Percentiles rank a stretch among this genome's conserved stretches.
Evolutionary conservation across 148 eudicot genomes (phyloP).

Genomic region (Limonium bicolor): DNA sequence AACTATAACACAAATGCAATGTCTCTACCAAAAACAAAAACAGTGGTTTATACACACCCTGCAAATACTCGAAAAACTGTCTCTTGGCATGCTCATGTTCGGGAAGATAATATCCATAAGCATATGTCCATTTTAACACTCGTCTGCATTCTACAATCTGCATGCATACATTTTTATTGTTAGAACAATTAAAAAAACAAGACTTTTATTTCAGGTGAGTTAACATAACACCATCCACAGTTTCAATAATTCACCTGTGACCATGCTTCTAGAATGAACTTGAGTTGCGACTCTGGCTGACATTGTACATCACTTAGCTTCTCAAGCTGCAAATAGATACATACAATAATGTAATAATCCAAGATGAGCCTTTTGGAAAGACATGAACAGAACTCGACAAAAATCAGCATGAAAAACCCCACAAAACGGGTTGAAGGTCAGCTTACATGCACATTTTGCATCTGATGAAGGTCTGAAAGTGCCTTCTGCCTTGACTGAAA

Average conservation of each 20-base stretch:
- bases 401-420: too few species aligned
- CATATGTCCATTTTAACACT: conserved; percentile 44
- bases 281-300: conserved; percentile 63
- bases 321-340: conserved; percentile 72
- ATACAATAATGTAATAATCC: too few species aligned
- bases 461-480: too few species aligned
- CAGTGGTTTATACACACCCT: too few species aligned
- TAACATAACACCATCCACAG: too few species aligned
- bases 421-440: neutral
- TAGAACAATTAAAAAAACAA: too few species aligned
- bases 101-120: conserved; percentile 29
- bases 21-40: too few species aligned
- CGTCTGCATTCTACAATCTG: conserved; percentile 43
- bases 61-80: conserved; percentile 37
- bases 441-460: conserved; percentile 65
- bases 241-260: conserved; percentile 29
- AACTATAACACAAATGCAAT: too few species aligned
- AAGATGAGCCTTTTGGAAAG: too few species aligned
- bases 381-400: too few species aligned
- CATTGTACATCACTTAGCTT: conserved; percentile 49
- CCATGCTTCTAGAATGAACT: conserved; percentile 77
- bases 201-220: too few species aligned
- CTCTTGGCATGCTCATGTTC: conserved; percentile 20
- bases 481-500: conserved; percentile 79
- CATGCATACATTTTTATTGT: too few species aligned